Percentiles rank a stretch among this genome's conserved stretches.
These are phyloP conservation scores for Grigorovia humatica DNA, from an alignment of 805 yeast genomes.

Conservation along the genomic window DNA sequence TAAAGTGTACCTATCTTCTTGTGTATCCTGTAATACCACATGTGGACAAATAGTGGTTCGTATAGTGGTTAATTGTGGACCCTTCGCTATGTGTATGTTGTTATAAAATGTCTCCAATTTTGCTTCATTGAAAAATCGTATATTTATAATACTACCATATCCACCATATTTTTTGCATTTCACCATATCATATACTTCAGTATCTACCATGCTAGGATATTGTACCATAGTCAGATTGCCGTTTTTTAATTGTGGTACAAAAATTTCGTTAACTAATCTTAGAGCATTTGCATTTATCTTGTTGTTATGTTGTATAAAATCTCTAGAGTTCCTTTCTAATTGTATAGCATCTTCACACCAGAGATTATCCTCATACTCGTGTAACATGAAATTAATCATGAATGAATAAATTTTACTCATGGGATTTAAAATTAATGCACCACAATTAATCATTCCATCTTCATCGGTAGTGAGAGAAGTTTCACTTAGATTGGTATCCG, in stretches of 20 bases:
- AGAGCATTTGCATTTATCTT: conserved; percentile 46
- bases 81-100: conserved; percentile 41
- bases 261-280: conserved; percentile 40
- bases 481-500: background rate
- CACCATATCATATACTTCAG: conserved; percentile 48
- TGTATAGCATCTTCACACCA: conserved; percentile 95
- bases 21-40: conserved; percentile 28
- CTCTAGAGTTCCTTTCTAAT: conserved; percentile 87
- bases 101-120: conserved; percentile 71
- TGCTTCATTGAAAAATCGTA: conserved; percentile 53
- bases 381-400: conserved; percentile 30
- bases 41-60: conserved; percentile 31
- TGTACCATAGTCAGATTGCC: conserved; percentile 46
- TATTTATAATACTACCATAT: conserved; percentile 77
- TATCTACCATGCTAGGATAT: conserved; percentile 48
- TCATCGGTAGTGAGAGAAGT: too few relatives aligned
- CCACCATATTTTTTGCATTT: conserved; percentile 61
- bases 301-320: conserved; percentile 55
- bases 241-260: conserved; percentile 34
- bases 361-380: conserved; percentile 57
- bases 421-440: conserved; percentile 74
- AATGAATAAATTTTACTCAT: conserved; percentile 38
- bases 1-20: conserved; percentile 61
- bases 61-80: conserved; percentile 86
- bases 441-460: conserved; percentile 24